Evolutionary conservation across 306 rosid genomes (phyloP), one percentile per base, ranked within the genome.

Genomic region (Echinosophora koreensis): DNA sequence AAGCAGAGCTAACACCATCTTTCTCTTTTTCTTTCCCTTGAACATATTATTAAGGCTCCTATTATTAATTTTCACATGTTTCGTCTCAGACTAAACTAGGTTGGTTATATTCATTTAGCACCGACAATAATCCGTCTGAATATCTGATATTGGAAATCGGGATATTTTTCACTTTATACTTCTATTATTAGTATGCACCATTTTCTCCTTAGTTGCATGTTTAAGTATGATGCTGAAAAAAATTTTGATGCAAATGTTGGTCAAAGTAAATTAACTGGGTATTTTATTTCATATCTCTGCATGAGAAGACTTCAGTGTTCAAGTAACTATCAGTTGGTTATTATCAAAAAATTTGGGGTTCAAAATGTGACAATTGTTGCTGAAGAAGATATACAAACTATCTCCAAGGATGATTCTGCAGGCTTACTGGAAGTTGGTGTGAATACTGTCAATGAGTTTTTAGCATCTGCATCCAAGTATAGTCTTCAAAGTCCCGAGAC

Each of bases 241-340:
- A 32, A 51, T 54, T 76, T 68, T 74, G 56, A 47, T 35, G 46
- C 27, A 34, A 76, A 35, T 83, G 47, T 55, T 83, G 30, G 38
- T 39, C 56, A 62, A 63, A 73, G 67, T 80, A 64, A 75, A 51
- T 62, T 70, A 15, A 85, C 77, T 41, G 17, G 15, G 38, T 83
- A 72, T 80, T 88, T 76, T 6, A 55, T 61, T 67, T 72, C 64
- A 61, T 73, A 37, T 86, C 54, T 49, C 65, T 69, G 77, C 64
- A 46, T 75, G 77, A 75, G 84, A 87, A 93, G 98, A 93, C 81
- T 93, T 88, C 85, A 93, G 98, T 76, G 98, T 93, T 41, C 98
- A 93, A 87, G 97, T 97, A 79, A 81, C 84, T 28, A 73, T 88
- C 55, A 93, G 95, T 66, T 93, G 95, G 98, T 76, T 89, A 46